A percentile compares a stretch with the other conserved stretches of the same genome.
These are phyloP conservation scores for Oryza australiensis DNA, from an alignment of 176 grass and related monocot species.

Conservation along the genomic window DNA sequence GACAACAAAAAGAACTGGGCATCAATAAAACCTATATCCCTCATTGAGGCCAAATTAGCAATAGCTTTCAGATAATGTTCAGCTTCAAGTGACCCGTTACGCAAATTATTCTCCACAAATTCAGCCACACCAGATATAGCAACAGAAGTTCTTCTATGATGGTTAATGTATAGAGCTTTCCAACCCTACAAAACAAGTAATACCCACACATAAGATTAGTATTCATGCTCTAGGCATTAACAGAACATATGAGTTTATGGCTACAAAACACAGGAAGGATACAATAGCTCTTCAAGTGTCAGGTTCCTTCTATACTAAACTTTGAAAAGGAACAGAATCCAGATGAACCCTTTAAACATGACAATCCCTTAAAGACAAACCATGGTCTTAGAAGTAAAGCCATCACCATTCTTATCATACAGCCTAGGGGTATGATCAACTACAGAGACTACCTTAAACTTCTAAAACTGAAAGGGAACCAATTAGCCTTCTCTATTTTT, in stretches of 20 bases:
- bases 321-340: not conserved
- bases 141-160: conserved; percentile 49
- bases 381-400: not conserved
- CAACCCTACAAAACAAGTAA: conserved; percentile 47
- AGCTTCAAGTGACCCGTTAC: conserved; percentile 58
- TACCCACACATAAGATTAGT: conserved; percentile 19
- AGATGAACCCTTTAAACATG: not conserved
- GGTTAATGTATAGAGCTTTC: conserved; percentile 55
- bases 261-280: not conserved
- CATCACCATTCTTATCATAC: not conserved
- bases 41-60: conserved; percentile 41
- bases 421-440: not conserved
- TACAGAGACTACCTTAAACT: not conserved
- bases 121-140: conserved; percentile 51
- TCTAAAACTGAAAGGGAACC: not conserved
- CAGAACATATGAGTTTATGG: not conserved
- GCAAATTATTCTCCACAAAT: conserved; percentile 46
- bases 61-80: conserved; percentile 71
- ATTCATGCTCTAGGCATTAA: not conserved
- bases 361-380: not conserved
- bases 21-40: conserved; percentile 56
- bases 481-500: not conserved
- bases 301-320: not conserved
- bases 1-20: conserved; percentile 66
- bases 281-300: not conserved